phyloP scores from a whole-genome alignment of 352 stramenopile genomes.

The Globisporangium sylvaticum region DNA sequence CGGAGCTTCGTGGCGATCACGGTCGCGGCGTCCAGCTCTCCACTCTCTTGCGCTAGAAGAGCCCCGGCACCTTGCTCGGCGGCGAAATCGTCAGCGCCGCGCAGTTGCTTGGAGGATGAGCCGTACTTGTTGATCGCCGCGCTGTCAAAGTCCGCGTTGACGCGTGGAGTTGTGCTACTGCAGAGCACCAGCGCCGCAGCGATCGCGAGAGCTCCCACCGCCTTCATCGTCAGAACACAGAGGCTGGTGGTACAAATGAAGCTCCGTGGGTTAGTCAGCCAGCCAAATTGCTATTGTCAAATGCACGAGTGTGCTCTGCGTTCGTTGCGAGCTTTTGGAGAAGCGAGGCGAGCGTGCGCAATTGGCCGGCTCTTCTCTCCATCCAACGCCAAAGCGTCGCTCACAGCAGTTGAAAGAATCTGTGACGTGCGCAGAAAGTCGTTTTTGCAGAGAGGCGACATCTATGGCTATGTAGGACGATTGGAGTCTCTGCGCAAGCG shows the following conservation, averaged over 20 bases:
- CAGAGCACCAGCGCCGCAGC: not conserved
- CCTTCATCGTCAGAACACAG: not conserved
- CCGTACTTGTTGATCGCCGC: not conserved
- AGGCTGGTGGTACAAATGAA: not conserved
- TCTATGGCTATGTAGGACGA: not conserved
- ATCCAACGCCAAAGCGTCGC: not conserved
- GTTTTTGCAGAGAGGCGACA: not conserved
- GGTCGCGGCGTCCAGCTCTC: not conserved
- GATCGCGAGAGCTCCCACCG: not conserved
- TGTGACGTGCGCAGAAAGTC: not conserved
- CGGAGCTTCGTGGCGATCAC: not conserved
- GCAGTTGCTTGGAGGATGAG: constrained; percentile 6
- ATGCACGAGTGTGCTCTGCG: not conserved
- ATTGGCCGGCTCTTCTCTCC: not conserved
- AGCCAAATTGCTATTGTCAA: not conserved
- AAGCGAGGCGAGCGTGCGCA: not conserved
- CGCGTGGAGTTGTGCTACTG: not conserved
- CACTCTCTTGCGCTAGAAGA: not conserved
- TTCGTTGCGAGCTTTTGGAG: not conserved
- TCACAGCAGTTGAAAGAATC: not conserved
- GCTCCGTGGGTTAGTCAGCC: not conserved
- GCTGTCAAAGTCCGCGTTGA: not conserved
- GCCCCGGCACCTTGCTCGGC: not conserved
- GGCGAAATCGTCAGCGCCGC: not conserved
- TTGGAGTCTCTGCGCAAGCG: not conserved